Evolutionary conservation across 352 stramenopile species (phyloP).

Genomic region (Globisporangium viniferum): DNA sequence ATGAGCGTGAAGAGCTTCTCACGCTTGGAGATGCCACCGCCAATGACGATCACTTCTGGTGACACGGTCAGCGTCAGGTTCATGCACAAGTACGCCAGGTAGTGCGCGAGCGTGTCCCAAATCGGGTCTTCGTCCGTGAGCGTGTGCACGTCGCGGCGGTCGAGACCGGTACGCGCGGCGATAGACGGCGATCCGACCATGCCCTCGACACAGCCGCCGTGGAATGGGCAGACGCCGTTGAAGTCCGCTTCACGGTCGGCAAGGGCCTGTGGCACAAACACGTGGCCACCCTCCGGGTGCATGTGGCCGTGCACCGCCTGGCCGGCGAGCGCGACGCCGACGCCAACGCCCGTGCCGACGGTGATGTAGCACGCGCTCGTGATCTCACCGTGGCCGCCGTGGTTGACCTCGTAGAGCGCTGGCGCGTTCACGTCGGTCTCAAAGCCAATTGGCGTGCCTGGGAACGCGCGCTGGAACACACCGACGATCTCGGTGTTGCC

Average conservation of each 20-base stretch:
- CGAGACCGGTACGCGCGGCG: slow-evolving; percentile 78
- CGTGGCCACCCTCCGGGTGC: slow-evolving; percentile 93
- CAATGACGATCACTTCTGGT: slow-evolving; percentile 94
- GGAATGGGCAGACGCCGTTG: slow-evolving; percentile 86
- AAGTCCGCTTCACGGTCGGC: slow-evolving; percentile 79
- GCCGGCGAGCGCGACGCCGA: slow-evolving; percentile 92
- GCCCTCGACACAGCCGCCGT: slow-evolving; percentile 91
- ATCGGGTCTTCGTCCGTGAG: slow-evolving; percentile 87
- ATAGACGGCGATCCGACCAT: slow-evolving; percentile 90
- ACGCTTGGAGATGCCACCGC: slow-evolving; percentile 93
- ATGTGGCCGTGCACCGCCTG: slow-evolving; percentile 93
- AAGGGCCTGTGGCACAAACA: slow-evolving; percentile 60
- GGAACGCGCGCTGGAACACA: slow-evolving; percentile 74
- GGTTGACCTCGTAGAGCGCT: slow-evolving; percentile 91
- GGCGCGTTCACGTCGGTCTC: slow-evolving; percentile 98
- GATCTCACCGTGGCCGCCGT: slow-evolving; percentile 75
- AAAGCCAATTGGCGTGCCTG: slow-evolving; percentile 80
- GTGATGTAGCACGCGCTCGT: slow-evolving; percentile 93
- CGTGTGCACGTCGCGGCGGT: slow-evolving; percentile 59
- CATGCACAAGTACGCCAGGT: slow-evolving; percentile 93
- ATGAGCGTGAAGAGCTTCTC: slow-evolving; percentile 80
- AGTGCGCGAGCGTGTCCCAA: slow-evolving; percentile 94
- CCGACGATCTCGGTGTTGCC: slow-evolving; percentile 75
- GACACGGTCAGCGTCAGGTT: slow-evolving; percentile 92
- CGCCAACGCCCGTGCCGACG: slow-evolving; percentile 94